phyloP scores from a whole-genome alignment of 2,329 filamentous ascomycete genomes.

The Cordyceps farinosa region DNA sequence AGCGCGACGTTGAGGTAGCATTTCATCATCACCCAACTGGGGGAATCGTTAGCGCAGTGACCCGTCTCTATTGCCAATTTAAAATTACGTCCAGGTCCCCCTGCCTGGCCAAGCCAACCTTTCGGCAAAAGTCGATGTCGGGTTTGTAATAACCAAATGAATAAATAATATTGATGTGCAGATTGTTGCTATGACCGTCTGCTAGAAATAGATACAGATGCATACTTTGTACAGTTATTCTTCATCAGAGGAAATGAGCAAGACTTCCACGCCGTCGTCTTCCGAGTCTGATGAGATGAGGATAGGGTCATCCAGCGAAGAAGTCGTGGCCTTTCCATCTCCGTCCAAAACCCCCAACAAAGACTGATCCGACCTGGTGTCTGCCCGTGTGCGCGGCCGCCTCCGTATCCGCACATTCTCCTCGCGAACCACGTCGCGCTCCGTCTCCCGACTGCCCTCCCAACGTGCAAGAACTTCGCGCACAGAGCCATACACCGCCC shows the following conservation, averaged over 20 bases:
- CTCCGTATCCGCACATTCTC: background rate
- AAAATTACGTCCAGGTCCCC: background rate
- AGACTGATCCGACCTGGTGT: background rate
- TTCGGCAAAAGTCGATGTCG: background rate
- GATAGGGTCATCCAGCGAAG: background rate
- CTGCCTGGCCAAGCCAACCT: background rate
- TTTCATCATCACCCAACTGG: too few relatives aligned
- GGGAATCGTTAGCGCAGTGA: background rate
- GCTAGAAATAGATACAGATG: too few relatives aligned
- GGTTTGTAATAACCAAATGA: background rate
- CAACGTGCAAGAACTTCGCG: conserved; percentile 12
- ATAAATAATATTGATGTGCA: too few relatives aligned
- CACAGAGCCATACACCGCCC: conserved; percentile 14
- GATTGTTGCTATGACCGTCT: too few relatives aligned
- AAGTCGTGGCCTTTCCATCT: background rate
- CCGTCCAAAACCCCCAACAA: background rate
- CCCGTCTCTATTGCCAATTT: background rate
- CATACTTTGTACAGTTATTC: background rate
- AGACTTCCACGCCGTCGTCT: background rate
- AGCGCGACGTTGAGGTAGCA: too few relatives aligned
- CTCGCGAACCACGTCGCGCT: conserved; percentile 8
- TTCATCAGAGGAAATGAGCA: conserved; percentile 1
- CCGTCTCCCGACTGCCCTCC: conserved; percentile 7
- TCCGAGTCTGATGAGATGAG: conserved; percentile 9
- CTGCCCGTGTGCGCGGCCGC: background rate